Percentiles rank a stretch among this genome's conserved stretches.
These are phyloP conservation scores for Backusella liffmaniae DNA, from an alignment of 192 early-diverging fungal genomes.

Conservation along the genomic window DNA sequence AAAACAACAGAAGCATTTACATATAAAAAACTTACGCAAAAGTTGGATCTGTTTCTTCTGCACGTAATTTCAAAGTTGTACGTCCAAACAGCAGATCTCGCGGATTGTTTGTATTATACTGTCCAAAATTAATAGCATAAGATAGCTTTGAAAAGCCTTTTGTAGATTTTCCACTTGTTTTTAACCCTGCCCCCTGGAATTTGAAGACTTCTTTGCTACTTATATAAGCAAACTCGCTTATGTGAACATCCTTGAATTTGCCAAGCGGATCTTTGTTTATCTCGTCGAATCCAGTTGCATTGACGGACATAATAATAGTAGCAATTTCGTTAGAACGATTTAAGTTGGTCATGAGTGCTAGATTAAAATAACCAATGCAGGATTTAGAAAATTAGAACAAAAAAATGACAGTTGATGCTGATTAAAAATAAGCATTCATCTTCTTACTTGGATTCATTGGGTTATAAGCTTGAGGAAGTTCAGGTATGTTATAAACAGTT, in stretches of 20 bases:
- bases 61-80: conserved; percentile 44
- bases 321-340: conserved; percentile 46
- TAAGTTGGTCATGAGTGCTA: conserved; percentile 26
- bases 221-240: conserved; percentile 38
- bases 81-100: conserved; percentile 28
- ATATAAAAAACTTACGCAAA: conserved; percentile 20
- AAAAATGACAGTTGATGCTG: background rate
- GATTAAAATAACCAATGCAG: background rate
- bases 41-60: conserved; percentile 46
- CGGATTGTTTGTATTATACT: conserved; percentile 31
- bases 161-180: conserved; percentile 47
- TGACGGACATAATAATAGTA: conserved; percentile 43
- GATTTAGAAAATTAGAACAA: background rate
- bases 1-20: background rate
- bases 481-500: conserved; percentile 33
- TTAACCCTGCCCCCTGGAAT: conserved; percentile 37
- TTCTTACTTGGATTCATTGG: conserved; percentile 43
- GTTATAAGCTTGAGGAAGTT: conserved; percentile 45
- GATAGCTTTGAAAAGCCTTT: conserved; percentile 50
- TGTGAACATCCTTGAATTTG: conserved; percentile 24
- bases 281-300: conserved; percentile 25
- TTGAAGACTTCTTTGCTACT: conserved; percentile 38
- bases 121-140: conserved; percentile 41
- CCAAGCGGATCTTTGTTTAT: conserved; percentile 30
- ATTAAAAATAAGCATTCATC: conserved; percentile 1